These are phyloP conservation scores for Cadophora malorum DNA, from an alignment of 2,329 filamentous ascomycete species.

Conservation along the genomic window DNA sequence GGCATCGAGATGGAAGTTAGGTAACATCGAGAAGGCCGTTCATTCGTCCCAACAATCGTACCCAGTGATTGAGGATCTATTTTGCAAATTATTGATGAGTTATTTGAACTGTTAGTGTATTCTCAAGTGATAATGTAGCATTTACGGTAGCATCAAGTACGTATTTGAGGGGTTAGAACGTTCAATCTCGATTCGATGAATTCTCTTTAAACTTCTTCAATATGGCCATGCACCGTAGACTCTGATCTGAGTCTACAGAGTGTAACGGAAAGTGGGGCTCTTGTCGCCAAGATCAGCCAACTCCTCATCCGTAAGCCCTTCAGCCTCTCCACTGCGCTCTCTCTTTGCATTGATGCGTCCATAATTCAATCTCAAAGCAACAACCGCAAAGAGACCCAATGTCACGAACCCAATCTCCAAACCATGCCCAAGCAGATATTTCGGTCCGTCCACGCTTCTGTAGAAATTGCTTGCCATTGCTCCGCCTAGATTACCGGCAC, in stretches of 20 bases:
- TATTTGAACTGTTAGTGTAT: too few species aligned
- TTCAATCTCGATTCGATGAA: neutral
- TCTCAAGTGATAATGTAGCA: too few species aligned
- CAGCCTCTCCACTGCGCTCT: slow-evolving; percentile 43
- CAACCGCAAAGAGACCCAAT: slow-evolving; percentile 53
- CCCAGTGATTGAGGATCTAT: too few species aligned
- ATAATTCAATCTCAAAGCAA: slow-evolving; percentile 53
- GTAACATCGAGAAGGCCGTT: too few species aligned
- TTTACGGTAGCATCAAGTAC: too few species aligned
- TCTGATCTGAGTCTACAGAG: slow-evolving; percentile 3
- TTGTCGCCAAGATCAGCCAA: slow-evolving; percentile 58
- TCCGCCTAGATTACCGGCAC: slow-evolving; percentile 63
- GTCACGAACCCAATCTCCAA: slow-evolving; percentile 58
- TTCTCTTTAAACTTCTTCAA: neutral
- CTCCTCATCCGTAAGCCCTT: slow-evolving; percentile 51
- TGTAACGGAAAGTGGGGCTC: slow-evolving; percentile 57
- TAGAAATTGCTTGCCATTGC: slow-evolving; percentile 79
- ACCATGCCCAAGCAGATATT: slow-evolving; percentile 57
- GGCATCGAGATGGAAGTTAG: too few species aligned
- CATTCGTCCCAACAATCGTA: too few species aligned
- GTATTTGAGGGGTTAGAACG: neutral
- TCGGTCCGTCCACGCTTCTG: slow-evolving; percentile 55
- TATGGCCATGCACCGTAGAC: neutral
- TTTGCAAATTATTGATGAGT: too few species aligned
- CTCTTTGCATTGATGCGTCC: slow-evolving; percentile 55